phyloP scores from a whole-genome alignment of 2,329 filamentous ascomycete species.

The Penicillium sp. region DNA sequence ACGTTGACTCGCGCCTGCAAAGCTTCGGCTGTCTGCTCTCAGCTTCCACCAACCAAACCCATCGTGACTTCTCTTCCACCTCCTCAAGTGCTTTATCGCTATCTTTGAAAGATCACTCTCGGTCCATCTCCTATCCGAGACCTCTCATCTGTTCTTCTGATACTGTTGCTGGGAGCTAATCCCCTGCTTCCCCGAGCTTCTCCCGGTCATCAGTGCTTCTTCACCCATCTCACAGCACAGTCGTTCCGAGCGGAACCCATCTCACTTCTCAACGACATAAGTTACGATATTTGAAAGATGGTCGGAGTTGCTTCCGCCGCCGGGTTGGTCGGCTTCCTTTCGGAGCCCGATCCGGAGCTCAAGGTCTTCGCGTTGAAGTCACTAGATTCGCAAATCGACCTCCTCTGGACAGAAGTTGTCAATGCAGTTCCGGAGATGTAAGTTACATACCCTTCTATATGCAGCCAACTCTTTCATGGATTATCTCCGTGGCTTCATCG shows the following conservation, averaged over 20 bases:
- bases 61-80: constrained; percentile 15
- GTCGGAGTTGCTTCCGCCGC: constrained; percentile 89
- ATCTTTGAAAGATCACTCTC: constrained; percentile 7
- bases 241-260: constrained; percentile 10
- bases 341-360: constrained; percentile 89
- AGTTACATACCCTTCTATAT: constrained; percentile 28
- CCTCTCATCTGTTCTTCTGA: constrained; percentile 1
- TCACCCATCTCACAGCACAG: constrained; percentile 22
- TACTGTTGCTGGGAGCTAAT: constrained; percentile 15
- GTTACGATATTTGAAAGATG: constrained; percentile 51
- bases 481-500: too few species aligned
- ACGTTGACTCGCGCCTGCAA: constrained; percentile 24
- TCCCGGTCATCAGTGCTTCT: constrained; percentile 29
- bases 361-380: constrained; percentile 92
- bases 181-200: constrained; percentile 22
- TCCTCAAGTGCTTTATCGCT: constrained; percentile 16
- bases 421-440: constrained; percentile 91
- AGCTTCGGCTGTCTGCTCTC: constrained; percentile 23
- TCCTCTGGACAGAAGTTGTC: constrained; percentile 95
- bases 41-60: constrained; percentile 14
- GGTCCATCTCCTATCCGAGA: constrained; percentile 3
- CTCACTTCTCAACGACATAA: constrained; percentile 9
- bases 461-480: too few species aligned
- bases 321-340: constrained; percentile 89
- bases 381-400: constrained; percentile 92